Evolutionary conservation across 805 yeast species (phyloP).

Genomic region (Priceomyces carsonii): DNA sequence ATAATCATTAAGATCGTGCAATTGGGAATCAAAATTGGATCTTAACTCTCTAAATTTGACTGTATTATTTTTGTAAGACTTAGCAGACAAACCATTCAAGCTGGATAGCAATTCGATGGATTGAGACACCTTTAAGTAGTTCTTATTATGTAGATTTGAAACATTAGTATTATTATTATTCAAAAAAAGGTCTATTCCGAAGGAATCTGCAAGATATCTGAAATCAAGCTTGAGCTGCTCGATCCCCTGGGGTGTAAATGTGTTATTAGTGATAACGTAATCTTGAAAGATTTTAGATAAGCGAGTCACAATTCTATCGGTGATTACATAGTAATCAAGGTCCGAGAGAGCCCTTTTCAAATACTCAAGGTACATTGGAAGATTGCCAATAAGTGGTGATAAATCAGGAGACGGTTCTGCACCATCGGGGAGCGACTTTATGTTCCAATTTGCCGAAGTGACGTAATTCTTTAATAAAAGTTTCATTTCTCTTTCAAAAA

Average conservation of each 20-base stretch:
- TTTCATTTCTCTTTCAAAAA: slow-evolving; percentile 34
- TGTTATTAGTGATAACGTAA: slow-evolving; percentile 40
- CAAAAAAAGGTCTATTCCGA: slow-evolving; percentile 21
- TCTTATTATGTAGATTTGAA: slow-evolving; percentile 24
- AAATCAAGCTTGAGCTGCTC: slow-evolving; percentile 34
- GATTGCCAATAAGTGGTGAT: slow-evolving; percentile 17
- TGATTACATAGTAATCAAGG: slow-evolving; percentile 30
- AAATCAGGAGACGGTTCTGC: slow-evolving; percentile 23
- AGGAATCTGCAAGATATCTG: slow-evolving; percentile 15
- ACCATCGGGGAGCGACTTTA: slow-evolving; percentile 8
- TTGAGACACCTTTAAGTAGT: slow-evolving; percentile 25
- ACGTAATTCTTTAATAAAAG: slow-evolving; percentile 35
- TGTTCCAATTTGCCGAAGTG: slow-evolving; percentile 36
- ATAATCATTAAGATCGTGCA: slow-evolving; percentile 11
- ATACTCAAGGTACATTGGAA: slow-evolving; percentile 27
- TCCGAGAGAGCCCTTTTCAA: slow-evolving; percentile 23
- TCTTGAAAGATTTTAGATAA: slow-evolving; percentile 31
- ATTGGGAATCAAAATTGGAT: slow-evolving; percentile 16
- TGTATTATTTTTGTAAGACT: slow-evolving; percentile 14
- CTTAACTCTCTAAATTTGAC: slow-evolving; percentile 18
- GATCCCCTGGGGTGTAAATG: slow-evolving; percentile 31
- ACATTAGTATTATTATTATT: slow-evolving; percentile 6
- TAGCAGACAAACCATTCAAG: slow-evolving; percentile 24
- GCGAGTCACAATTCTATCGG: slow-evolving; percentile 27
- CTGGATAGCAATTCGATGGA: slow-evolving; percentile 28